A percentile compares a stretch with the other conserved stretches of the same genome.
Conservation (phyloP, 768 basidiomycete species). For the Exidia glandulosa region DNA sequence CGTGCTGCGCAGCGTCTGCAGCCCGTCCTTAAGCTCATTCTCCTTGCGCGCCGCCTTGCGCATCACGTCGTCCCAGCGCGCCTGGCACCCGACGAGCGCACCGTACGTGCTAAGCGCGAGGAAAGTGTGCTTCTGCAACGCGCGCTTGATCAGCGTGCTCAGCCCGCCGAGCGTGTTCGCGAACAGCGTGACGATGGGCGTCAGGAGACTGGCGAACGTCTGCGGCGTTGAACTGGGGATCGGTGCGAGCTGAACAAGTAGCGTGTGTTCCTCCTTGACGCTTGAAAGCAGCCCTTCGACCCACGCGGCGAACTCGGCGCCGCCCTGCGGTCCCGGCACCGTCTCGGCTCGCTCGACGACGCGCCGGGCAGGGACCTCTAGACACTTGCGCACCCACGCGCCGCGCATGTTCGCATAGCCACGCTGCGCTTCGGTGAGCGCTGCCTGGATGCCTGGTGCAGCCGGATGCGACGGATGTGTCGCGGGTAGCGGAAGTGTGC, state of each 20-base stretch:
- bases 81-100: slow-evolving; percentile 42
- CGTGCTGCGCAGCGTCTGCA: slow-evolving; percentile 51
- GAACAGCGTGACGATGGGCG: slow-evolving; percentile 56
- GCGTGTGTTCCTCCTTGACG: slow-evolving; percentile 53
- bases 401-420: slow-evolving; percentile 86
- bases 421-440: slow-evolving; percentile 64
- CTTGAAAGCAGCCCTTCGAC: slow-evolving; percentile 42
- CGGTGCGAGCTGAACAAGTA: slow-evolving; percentile 53
- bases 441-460: slow-evolving; percentile 47
- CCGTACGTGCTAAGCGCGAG: slow-evolving; percentile 67
- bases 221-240: slow-evolving; percentile 43
- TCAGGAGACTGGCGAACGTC: slow-evolving; percentile 51
- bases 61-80: slow-evolving; percentile 31
- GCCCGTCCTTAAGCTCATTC: slow-evolving; percentile 61
- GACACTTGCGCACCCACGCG: slow-evolving; percentile 60
- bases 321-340: slow-evolving; percentile 51
- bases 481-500: slow-evolving; percentile 60
- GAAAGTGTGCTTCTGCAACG: slow-evolving; percentile 68
- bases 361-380: slow-evolving; percentile 61
- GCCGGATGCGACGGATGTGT: slow-evolving; percentile 81
- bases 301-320: slow-evolving; percentile 64
- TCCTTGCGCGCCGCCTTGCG: slow-evolving; percentile 20
- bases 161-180: slow-evolving; percentile 53
- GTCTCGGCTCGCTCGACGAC: slow-evolving; percentile 62
- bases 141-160: slow-evolving; percentile 56